phyloP scores from a whole-genome alignment of 805 yeast genomes.

The Kuraishia capsulata region DNA sequence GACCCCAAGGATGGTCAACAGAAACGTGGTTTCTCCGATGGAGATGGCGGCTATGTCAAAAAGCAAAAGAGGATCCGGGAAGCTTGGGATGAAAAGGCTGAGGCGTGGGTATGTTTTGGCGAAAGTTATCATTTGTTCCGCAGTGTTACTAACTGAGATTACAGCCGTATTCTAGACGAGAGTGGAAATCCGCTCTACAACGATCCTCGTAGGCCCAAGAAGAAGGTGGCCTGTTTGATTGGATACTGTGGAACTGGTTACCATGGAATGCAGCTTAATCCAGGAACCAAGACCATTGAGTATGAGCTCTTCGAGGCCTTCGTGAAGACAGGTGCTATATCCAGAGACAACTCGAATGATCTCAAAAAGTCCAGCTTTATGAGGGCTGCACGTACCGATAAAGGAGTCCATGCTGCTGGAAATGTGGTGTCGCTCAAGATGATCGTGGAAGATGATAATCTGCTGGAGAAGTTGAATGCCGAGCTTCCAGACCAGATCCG shows the following conservation, averaged over 20 bases:
- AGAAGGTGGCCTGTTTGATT: conserved; percentile 80
- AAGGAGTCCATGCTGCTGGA: conserved; percentile 97
- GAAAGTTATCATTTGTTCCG: no score
- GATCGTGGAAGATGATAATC: conserved; percentile 74
- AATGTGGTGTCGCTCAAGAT: conserved; percentile 78
- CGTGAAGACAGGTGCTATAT: conserved; percentile 79
- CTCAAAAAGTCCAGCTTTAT: conserved; percentile 80
- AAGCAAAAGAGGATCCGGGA: conserved; percentile 8
- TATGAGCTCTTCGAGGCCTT: conserved; percentile 81
- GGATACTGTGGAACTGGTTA: conserved; percentile 97
- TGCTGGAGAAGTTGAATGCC: conserved; percentile 64
- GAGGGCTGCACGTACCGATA: conserved; percentile 86
- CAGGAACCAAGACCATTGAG: conserved; percentile 83
- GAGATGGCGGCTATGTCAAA: conserved; percentile 2
- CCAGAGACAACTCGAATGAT: conserved; percentile 79
- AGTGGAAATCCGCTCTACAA: conserved; percentile 52
- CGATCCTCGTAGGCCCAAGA: conserved; percentile 67
- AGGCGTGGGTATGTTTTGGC: conserved; percentile 51
- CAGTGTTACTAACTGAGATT: conserved; percentile 6
- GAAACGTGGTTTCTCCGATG: conserved; percentile 3
- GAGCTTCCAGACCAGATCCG: conserved; percentile 78
- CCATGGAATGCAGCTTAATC: conserved; percentile 92
- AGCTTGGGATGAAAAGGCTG: conserved; percentile 17
- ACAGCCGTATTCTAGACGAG: conserved; percentile 43
- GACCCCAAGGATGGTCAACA: conserved; percentile 3